Base-by-base conservation (phyloP, 768 basidiomycete species). In the Holtermannia corniformis region DNA sequence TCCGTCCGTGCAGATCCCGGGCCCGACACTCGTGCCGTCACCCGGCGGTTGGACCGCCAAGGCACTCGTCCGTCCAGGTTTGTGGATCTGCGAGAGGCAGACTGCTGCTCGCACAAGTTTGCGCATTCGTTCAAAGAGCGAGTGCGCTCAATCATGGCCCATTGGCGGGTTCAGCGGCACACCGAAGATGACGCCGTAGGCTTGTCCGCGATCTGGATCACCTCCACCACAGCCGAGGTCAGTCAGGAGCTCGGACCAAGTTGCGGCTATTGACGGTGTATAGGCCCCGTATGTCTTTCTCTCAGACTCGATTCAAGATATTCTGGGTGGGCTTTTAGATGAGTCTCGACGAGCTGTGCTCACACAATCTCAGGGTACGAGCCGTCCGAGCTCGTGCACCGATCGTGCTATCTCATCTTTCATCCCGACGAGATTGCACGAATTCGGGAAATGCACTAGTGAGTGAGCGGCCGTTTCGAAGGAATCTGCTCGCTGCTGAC, bases 371-470 rank as follows among this genome's bases (percentile, higher is more conserved):
- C 32, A 37, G 32, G 32, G 16, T 66, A 61, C 24, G 41, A 49
- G 13, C 59, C 62, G 1, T 28, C 47, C 3, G 63, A 66, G 19
- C 46, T 69, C 10, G 19, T 63, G 0, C 63, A 61, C 10, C 57
- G 44, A 49, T 59, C 61, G 5, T 43, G 40, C 12, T 64, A 61
- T 43, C 43, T 47, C 16, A 32, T 64, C 3, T 58, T 64, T 26
- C 64, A 69, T 50, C 67, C 67, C 12, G 65, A 66, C 7, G 65
- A 69, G 47, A 53, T 59, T 20, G 55, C 47, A 4, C 37, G 47
- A n/a, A 28, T 66, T 14, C 14, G 43, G 13, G 57, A 62, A 24
- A 55, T 59, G n/a, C 61, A 60, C 41, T 60, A 56, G 67, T 69
- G 48, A 55, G 67, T 61, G 12, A n/a, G 21, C 11, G 16, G 28